Base-by-base conservation (phyloP, 2,329 filamentous ascomycete genomes). In the Neopestalotiopsis sp. region DNA sequence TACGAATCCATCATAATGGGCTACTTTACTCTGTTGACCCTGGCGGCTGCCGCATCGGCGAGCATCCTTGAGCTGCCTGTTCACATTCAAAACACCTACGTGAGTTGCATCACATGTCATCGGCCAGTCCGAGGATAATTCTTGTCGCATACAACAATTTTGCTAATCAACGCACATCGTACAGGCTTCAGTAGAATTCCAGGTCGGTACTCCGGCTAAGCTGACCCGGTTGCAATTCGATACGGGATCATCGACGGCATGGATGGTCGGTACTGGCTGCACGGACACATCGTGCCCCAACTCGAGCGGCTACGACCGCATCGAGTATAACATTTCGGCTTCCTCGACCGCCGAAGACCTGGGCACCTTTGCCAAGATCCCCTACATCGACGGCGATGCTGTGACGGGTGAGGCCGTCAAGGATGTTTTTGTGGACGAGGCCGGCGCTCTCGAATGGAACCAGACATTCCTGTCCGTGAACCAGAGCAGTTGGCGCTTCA, bases 211-310 rank as follows among this genome's bases (percentile, higher is more conserved):
- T 3, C 80, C 80, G 0, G 49, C 71, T 10, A 71, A 75, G 61
- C 70, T 67, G 0, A 75, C 76, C 67, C 70, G 71, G 1, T 73
- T 82, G 5, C 68, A 74, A 12, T 81, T 80, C 68, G 79, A 81
- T 69, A 81, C 79, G 0, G 79, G 80, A 28, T 80, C 78, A 66
- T 67, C 79, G 1, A 77, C 79, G 0, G 66, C 79, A 0, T 81
- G 80, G 79, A 73, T 80, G 5, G 68, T 78, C 45, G 76, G 78
- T 38, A 62, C 28, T 1, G 32, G 69, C 13, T 80, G 76, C 70
- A 73, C 74, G 13, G 61, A 61, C 5, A 68, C 72, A 2, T 70
- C 68, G 1, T 81, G 80, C 61, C 3, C 61, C 3, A 77, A 80
- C 45, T 59, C 40, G 57, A 73, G 70, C 66, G 72, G 74, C 14